phyloP scores from a whole-genome alignment of 129 eudicot species.

The Flaveria trinervia region DNA sequence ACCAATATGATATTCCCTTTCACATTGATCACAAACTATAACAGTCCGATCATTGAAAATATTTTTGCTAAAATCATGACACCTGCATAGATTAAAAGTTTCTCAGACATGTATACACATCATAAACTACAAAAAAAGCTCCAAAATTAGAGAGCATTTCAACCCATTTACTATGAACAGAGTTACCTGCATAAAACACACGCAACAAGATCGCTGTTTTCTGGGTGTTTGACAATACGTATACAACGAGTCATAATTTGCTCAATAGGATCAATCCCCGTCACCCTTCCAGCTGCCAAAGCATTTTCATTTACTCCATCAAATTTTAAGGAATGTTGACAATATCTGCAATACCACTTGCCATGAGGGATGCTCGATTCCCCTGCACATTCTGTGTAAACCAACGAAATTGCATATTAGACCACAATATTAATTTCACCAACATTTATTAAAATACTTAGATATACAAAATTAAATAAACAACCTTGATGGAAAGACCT shows the following conservation, averaged over 20 bases:
- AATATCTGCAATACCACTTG: constrained; percentile 89
- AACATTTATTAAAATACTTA: neutral
- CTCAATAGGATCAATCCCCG: constrained; percentile 70
- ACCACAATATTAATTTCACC: neutral
- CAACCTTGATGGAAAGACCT: constrained; percentile 90
- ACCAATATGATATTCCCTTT: constrained; percentile 92
- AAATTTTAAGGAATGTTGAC: constrained; percentile 54
- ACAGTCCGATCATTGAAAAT: constrained; percentile 90
- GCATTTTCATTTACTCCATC: constrained; percentile 73
- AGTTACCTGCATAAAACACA: constrained; percentile 87
- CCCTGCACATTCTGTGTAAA: constrained; percentile 69
- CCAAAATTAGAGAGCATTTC: neutral
- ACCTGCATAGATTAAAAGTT: constrained; percentile 46
- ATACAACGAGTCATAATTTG: constrained; percentile 80
- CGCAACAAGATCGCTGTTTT: constrained; percentile 59
- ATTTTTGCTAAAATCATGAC: constrained; percentile 70
- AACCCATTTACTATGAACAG: neutral
- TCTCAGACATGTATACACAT: constrained; percentile 14
- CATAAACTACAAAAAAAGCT: neutral
- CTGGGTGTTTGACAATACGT: constrained; percentile 75
- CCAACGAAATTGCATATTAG: constrained; percentile 19
- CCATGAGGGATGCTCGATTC: constrained; percentile 65
- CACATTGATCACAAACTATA: constrained; percentile 97
- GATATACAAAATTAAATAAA: constrained; percentile 13
- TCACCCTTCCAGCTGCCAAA: constrained; percentile 83